phyloP scores from a whole-genome alignment of 1,139 yeast species.

The Yamadazyma spencermartinsiae region DNA sequence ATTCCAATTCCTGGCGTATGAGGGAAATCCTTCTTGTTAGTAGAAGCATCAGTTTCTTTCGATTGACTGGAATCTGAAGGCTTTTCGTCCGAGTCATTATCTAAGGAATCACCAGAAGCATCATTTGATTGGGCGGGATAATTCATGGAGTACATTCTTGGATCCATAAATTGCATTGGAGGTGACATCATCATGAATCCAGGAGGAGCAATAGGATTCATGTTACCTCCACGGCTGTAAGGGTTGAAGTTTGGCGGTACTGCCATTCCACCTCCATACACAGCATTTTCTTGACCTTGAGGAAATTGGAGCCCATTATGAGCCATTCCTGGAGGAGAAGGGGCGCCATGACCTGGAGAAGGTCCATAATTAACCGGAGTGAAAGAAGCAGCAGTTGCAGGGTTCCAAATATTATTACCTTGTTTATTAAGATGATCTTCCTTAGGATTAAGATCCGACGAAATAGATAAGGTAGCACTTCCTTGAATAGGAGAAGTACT shows the following conservation, averaged over 20 bases:
- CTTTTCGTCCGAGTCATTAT: conserved; percentile 6
- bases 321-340: too few relatives aligned
- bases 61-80: conserved; percentile 7
- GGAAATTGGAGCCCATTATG: too few relatives aligned
- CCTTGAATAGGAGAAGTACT: conserved; percentile 52
- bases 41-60: conserved; percentile 4
- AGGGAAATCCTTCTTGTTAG: conserved; percentile 11
- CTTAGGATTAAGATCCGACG: conserved; percentile 18
- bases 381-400: conserved; percentile 60
- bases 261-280: conserved; percentile 9
- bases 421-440: conserved; percentile 12
- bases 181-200: conserved; percentile 43
- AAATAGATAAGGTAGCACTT: conserved; percentile 37
- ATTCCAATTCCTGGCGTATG: conserved; percentile 44
- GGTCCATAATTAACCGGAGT: conserved; percentile 35
- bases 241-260: conserved; percentile 21
- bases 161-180: conserved; percentile 42
- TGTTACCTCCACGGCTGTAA: conserved; percentile 7
- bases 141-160: conserved; percentile 27
- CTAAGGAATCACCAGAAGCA: conserved; percentile 12
- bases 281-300: conserved; percentile 1
- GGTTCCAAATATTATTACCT: conserved; percentile 56
- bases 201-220: conserved; percentile 34
- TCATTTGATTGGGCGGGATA: conserved; percentile 18
- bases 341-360: conserved; percentile 10